Base-by-base conservation (phyloP, 1,284 basidiomycete genomes). In the Xerocomus amazonicus region DNA sequence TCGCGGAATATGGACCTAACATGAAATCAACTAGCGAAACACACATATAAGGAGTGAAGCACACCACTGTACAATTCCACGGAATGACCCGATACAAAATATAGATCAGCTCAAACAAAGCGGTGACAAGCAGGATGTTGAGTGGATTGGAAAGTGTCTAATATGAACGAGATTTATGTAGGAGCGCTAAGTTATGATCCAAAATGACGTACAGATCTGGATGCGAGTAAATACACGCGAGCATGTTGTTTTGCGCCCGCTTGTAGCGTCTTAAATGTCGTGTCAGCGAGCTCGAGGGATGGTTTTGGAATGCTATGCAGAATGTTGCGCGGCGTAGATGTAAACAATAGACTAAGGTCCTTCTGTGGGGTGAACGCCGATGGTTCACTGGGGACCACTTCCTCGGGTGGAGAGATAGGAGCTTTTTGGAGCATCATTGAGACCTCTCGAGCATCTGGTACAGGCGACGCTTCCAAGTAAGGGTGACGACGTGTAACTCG, bases 91-190 rank as follows among this genome's bases (percentile, higher is more conserved):
- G 63, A 32, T 65, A 67, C 9, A 81, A 56, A 29, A 83, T 65
- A 51, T 74, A 77, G 1, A 76, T 28, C 2, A 79, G 54, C 57
- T 83, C 81, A 10, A 70, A 54, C 12, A 77, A 44, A 10, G 71
- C 71, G 0, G 77, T 77, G 27, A 77, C 48, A 13, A 71, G 69
- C 71, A 74, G 79, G 37, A 83, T 77, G 47, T 79, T 78, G 27
- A 70, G 69, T 2, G 81, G 78, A 51, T 75, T 76, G n/a, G 81
- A 83, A 6, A 82, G 65, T 48, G 74, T 74, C 80, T 82, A 42
- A 19, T 9, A 48, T 6, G 50, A 53, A 47, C 33, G 41, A 1
- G 38, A 10, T n/a, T 59, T 23, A 39, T 14, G 9, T 37, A 58
- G 48, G 17, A 14, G 26, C 3, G 37, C 39, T 27, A 41, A 50